A percentile compares a stretch with the other conserved stretches of the same genome.
These are phyloP conservation scores for Magnusiomyces starmeri DNA, from an alignment of 1,139 yeast species.

Conservation along the genomic window DNA sequence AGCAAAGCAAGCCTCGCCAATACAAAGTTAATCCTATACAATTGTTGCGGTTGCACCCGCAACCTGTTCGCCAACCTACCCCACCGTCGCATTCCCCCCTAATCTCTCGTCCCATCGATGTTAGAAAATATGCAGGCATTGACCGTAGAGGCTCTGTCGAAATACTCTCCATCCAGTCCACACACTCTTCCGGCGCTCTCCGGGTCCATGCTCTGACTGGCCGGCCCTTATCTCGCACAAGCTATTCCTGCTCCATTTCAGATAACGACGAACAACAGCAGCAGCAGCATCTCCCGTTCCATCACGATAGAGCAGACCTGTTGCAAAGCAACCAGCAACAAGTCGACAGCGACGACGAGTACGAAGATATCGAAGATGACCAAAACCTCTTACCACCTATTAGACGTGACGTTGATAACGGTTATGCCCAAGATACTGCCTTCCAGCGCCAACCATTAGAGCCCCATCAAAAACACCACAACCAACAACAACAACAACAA, in stretches of 20 bases:
- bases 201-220: constrained; percentile 2
- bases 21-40: constrained; percentile 10
- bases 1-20: constrained; percentile 1
- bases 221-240: constrained; percentile 3
- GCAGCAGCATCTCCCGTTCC: not conserved
- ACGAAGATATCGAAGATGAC: not conserved
- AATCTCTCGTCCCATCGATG: constrained; percentile 12
- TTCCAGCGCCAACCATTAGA: not conserved
- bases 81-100: not conserved
- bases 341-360: not conserved
- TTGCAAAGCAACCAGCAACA: not conserved
- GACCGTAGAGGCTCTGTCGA: constrained; percentile 9
- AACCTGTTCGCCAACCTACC: constrained; percentile 3
- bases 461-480: not conserved
- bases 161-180: constrained; percentile 4
- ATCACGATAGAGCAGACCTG: too few species aligned
- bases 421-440: not conserved
- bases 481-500: not conserved
- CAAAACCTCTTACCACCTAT: too few species aligned
- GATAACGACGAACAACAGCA: not conserved
- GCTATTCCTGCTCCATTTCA: not conserved
- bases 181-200: constrained; percentile 5
- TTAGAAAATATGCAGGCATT: constrained; percentile 13
- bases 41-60: constrained; percentile 9
- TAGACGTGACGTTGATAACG: not conserved